Base-by-base conservation (phyloP, 1,139 yeast genomes). In the Sugiyamaella grinbergsii region DNA sequence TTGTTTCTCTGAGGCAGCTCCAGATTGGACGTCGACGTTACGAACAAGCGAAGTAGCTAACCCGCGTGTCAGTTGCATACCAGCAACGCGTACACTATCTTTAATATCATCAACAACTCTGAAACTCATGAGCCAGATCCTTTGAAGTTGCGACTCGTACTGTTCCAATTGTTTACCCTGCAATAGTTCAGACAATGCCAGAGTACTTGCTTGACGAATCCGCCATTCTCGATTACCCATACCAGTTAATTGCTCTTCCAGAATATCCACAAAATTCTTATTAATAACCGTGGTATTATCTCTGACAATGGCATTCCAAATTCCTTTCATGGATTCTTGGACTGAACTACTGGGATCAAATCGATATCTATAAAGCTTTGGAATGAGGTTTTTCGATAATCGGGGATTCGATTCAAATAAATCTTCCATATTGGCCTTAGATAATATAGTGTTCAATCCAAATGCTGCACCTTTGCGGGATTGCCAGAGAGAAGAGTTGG, bases 381-480 rank as follows among this genome's bases (percentile, higher is more conserved):
- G 95, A 47, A 93, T 80, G 48, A 93, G 76, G 43, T 80, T 76
- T 39, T 73, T 71, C 0, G 91, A 75, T 41, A 87, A 69, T 1
- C 70, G 67, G 4, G 77, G 70, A 60, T 89, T 82, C 3, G 78
- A 71, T 1, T 74, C 62, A 32, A 91, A 68, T 64, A 85, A 71
- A 29, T 80, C 77, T 57, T 85, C 88, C 51, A 91, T 72, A 53
- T 87, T 83, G 0, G 91, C 77, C 60, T 86, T 88, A 1, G 95
- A 84, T 64, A 93, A 71, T 49, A 93, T 84, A 0, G 90, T 82
- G 11, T 96, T 94, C 32, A 93, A 74, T 0, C 98, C 97, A 71
- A 88, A 91, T 0, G 98, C 98, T 63, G 91, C 83, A 48, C 98
- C 98, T 58, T 87, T 87, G 64, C 96, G 76, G 0, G 97, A 87